Conservation (phyloP, 805 yeast genomes). For the Saccharomycopsis vini region DNA sequence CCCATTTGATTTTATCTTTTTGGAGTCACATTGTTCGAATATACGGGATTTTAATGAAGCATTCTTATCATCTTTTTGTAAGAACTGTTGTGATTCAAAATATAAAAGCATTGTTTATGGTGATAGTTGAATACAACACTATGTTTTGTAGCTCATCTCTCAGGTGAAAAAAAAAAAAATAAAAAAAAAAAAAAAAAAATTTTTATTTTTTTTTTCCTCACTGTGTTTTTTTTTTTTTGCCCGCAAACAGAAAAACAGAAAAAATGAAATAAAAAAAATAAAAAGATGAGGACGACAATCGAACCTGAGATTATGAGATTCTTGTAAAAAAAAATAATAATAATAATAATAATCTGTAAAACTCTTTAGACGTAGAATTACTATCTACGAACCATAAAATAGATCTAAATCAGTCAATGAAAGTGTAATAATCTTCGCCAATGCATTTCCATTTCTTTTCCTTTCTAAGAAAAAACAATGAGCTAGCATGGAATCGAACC, state of each 20-base stretch:
- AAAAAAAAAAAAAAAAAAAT: neutral
- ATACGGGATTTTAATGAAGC: conserved; percentile 50
- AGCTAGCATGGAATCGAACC: too few species aligned
- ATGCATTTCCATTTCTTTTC: too few species aligned
- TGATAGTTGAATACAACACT: neutral
- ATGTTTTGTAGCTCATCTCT: neutral
- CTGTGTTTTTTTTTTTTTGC: too few species aligned
- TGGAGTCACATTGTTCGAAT: conserved; percentile 39
- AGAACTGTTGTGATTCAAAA: conserved; percentile 35
- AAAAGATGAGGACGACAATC: neutral
- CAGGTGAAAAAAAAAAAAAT: neutral
- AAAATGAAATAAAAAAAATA: neutral
- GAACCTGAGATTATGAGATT: too few species aligned
- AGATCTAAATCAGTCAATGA: too few species aligned
- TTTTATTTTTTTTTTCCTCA: too few species aligned
- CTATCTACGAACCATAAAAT: too few species aligned
- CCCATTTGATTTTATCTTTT: conserved; percentile 54
- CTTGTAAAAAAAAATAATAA: too few species aligned
- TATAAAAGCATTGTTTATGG: conserved; percentile 30
- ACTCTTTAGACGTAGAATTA: too few species aligned
- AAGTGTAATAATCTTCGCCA: too few species aligned
- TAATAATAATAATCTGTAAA: too few species aligned
- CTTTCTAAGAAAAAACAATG: too few species aligned
- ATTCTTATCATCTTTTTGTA: conserved; percentile 31
- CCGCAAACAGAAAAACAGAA: neutral